phyloP scores from a whole-genome alignment of 2,329 filamentous ascomycete genomes.

The Colletotrichum karsti region DNA sequence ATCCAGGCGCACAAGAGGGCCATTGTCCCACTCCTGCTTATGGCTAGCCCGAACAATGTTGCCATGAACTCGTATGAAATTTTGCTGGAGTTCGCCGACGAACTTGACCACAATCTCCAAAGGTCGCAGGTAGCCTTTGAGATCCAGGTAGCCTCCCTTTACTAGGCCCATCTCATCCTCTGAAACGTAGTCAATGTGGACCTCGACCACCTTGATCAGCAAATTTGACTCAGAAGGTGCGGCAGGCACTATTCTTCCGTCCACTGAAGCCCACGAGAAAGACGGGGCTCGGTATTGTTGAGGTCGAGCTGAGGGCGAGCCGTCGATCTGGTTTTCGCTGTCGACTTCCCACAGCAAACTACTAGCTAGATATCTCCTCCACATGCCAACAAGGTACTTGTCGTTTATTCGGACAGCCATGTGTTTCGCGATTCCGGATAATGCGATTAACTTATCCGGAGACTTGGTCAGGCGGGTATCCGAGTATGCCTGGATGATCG shows the following conservation, averaged over 20 bases:
- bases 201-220: neutral
- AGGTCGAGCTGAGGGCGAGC: neutral
- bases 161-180: neutral
- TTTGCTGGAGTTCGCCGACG: neutral
- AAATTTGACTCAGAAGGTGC: neutral
- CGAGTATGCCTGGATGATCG: neutral
- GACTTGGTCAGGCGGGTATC: neutral
- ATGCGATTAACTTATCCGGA: neutral
- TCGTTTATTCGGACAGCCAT: neutral
- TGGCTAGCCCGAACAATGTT: neutral
- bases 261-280: neutral
- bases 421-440: constrained; percentile 2
- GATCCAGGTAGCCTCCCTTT: neutral
- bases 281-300: neutral
- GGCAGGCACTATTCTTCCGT: fast-evolving
- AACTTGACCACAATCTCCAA: neutral
- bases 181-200: neutral
- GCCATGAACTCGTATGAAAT: neutral
- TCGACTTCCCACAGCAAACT: neutral
- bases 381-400: neutral
- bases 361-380: neutral
- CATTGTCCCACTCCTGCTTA: neutral
- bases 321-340: neutral
- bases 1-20: neutral
- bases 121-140: neutral